Percentiles rank a stretch among this genome's conserved stretches.
These are phyloP conservation scores for Mucor velutinosus DNA, from an alignment of 371 early-diverging fungal species.

Conservation along the genomic window DNA sequence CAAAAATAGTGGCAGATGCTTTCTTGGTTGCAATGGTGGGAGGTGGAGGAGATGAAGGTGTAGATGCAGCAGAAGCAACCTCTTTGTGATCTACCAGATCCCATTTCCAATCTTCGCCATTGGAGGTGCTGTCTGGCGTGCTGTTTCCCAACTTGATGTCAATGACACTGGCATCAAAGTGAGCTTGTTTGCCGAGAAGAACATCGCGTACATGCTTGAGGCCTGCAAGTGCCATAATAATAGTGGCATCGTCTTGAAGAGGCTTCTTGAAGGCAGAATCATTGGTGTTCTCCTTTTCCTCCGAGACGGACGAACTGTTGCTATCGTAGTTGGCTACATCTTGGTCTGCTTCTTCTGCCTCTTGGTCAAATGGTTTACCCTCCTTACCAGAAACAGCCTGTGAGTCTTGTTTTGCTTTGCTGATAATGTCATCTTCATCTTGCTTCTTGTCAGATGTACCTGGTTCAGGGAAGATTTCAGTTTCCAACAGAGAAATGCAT, in stretches of 20 bases:
- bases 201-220: conserved; percentile 68
- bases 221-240: conserved; percentile 53
- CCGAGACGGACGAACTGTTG: neutral
- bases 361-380: neutral
- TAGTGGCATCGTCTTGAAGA: conserved; percentile 30
- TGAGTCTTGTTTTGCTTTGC: neutral
- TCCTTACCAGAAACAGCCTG: neutral
- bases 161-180: conserved; percentile 53
- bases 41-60: neutral
- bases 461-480: conserved; percentile 39
- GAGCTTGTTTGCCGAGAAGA: conserved; percentile 49
- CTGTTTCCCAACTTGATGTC: conserved; percentile 8
- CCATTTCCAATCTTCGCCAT: conserved; percentile 10
- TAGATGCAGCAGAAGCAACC: neutral
- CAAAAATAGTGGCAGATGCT: neutral
- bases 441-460: neutral
- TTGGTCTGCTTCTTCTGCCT: conserved; percentile 3
- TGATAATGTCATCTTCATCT: neutral
- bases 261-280: neutral
- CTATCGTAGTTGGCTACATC: conserved; percentile 15
- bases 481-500: conserved; percentile 57
- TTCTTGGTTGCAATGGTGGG: neutral
- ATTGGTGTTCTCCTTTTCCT: neutral
- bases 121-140: neutral
- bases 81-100: conserved; percentile 8